These are phyloP conservation scores for Capsicum baccatum DNA, from an alignment of 257 asterid species.

Conservation along the genomic window DNA sequence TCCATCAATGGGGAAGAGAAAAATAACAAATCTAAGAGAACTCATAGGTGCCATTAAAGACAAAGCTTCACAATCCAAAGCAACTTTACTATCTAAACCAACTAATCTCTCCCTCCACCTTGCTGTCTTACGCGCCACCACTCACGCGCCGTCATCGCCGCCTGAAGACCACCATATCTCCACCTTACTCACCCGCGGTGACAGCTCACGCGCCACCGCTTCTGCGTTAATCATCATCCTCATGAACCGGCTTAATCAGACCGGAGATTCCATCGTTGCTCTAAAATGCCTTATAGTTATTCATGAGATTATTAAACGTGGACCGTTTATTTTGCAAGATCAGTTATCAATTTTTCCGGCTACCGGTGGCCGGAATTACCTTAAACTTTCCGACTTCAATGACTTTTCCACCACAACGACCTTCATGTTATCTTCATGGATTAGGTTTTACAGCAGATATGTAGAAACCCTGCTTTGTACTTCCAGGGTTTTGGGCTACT, in stretches of 20 bases:
- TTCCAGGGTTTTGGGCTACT: conserved; percentile 65
- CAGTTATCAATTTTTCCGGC: conserved; percentile 77
- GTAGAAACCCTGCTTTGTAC: conserved; percentile 62
- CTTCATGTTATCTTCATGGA: conserved; percentile 71
- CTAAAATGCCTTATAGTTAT: conserved; percentile 67
- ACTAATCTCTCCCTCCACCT: conserved; percentile 52
- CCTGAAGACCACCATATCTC: conserved; percentile 55
- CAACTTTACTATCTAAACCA: conserved; percentile 58
- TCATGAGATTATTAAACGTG: conserved; percentile 73
- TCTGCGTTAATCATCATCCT: conserved; percentile 62
- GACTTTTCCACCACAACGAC: conserved; percentile 63
- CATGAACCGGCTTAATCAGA: conserved; percentile 82
- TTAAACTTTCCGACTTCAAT: conserved; percentile 74
- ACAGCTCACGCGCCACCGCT: conserved; percentile 80
- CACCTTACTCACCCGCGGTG: conserved; percentile 62
- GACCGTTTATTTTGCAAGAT: conserved; percentile 88
- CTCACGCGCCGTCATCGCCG: conserved; percentile 64
- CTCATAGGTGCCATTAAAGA: conserved; percentile 56
- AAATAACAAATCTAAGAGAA: conserved; percentile 42
- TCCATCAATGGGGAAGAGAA: conserved; percentile 37
- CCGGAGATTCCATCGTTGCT: conserved; percentile 69
- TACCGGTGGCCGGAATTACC: conserved; percentile 71
- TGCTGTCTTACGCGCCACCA: conserved; percentile 79
- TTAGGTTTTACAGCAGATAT: conserved; percentile 77
- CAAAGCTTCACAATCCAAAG: conserved; percentile 57